Percentiles rank a stretch among this genome's conserved stretches.
Conservation (phyloP, 805 yeast species). For the Metschnikowia arizonensis region DNA sequence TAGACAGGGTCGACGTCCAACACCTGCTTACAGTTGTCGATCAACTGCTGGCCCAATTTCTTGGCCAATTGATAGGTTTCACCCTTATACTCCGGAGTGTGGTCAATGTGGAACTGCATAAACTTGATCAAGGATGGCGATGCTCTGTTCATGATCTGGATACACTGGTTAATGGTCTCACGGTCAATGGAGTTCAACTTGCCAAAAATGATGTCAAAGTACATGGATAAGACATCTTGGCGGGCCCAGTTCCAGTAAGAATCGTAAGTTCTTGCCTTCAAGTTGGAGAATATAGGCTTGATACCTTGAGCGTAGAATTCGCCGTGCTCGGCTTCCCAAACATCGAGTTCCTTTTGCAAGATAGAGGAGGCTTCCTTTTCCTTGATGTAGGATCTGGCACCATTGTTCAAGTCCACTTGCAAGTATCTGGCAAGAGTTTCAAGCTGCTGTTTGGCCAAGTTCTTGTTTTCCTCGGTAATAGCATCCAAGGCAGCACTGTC, state of each 20-base stretch:
- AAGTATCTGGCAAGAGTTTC: slow-evolving; percentile 94
- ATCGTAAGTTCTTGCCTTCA: slow-evolving; percentile 94
- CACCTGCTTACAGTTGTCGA: slow-evolving; percentile 92
- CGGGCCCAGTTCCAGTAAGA: slow-evolving; percentile 99
- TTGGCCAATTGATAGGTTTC: slow-evolving; percentile 90
- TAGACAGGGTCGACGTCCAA: slow-evolving; percentile 78
- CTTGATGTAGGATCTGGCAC: slow-evolving; percentile 76
- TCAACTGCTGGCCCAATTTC: slow-evolving; percentile 84
- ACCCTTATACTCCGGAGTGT: slow-evolving; percentile 77
- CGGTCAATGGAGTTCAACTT: slow-evolving; percentile 85
- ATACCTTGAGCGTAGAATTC: slow-evolving; percentile 92
- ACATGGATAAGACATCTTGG: slow-evolving; percentile 91
- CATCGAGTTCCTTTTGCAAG: slow-evolving; percentile 85
- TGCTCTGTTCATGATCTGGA: slow-evolving; percentile 95
- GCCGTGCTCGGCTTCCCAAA: slow-evolving; percentile 81
- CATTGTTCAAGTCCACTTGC: slow-evolving; percentile 86
- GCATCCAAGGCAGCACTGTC: slow-evolving; percentile 95
- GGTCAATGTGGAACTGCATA: slow-evolving; percentile 90
- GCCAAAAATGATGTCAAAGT: slow-evolving; percentile 94
- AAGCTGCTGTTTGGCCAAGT: slow-evolving; percentile 70
- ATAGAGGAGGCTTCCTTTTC: slow-evolving; percentile 82
- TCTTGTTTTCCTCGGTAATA: slow-evolving; percentile 64
- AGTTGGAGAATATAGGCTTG: slow-evolving; percentile 80
- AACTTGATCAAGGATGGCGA: slow-evolving; percentile 89
- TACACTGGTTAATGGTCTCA: slow-evolving; percentile 94